Conservation (phyloP, 768 basidiomycete species). For the Lactifluus piperatus region DNA sequence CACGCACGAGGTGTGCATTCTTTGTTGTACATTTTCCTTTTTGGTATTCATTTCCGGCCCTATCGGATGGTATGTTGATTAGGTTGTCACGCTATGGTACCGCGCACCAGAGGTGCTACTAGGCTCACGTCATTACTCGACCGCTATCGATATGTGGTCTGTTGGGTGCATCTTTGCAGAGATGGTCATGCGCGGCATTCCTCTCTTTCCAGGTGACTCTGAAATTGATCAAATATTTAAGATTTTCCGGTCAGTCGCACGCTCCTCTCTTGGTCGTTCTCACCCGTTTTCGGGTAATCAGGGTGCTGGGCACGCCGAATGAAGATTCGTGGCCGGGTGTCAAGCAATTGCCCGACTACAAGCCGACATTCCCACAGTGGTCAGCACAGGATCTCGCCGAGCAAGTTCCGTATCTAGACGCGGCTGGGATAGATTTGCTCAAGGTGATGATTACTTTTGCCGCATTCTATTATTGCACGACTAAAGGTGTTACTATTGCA, state of each 20-base stretch:
- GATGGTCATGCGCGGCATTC: slow-evolving; percentile 87
- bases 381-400: slow-evolving; percentile 57
- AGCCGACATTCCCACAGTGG: slow-evolving; percentile 96
- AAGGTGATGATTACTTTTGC: slow-evolving; percentile 38
- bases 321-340: slow-evolving; percentile 93
- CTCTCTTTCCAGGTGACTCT: slow-evolving; percentile 97
- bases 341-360: slow-evolving; percentile 84
- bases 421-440: slow-evolving; percentile 70
- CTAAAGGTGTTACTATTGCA: slow-evolving; percentile 6
- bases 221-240: slow-evolving; percentile 99
- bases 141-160: slow-evolving; percentile 99
- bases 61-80: background rate
- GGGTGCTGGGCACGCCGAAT: slow-evolving; percentile 89
- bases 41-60: background rate
- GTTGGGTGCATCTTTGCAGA: slow-evolving; percentile 98
- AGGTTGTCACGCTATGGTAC: slow-evolving; percentile 99
- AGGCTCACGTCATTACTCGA: slow-evolving; percentile 92
- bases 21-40: background rate
- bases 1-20: slow-evolving; percentile 78
- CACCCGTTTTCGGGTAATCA: background rate
- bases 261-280: no score
- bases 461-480: background rate
- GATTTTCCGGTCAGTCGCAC: slow-evolving; percentile 76
- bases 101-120: slow-evolving; percentile 96
- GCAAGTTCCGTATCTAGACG: slow-evolving; percentile 65